These are phyloP conservation scores for Bondarzewia mesenterica DNA, from an alignment of 1,284 basidiomycete species.

Conservation along the genomic window DNA sequence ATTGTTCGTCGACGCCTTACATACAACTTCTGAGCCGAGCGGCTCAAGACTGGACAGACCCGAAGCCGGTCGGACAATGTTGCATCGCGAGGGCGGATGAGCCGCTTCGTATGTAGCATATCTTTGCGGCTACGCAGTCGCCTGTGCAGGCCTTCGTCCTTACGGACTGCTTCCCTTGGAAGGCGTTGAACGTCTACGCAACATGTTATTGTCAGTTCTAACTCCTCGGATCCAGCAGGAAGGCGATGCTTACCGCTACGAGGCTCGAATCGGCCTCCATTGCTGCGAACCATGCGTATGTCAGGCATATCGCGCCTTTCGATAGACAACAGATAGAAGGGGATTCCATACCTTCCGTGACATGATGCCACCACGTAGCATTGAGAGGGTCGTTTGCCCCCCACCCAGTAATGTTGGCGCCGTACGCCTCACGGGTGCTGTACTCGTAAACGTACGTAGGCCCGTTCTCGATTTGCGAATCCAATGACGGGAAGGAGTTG, in stretches of 20 bases:
- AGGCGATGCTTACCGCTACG: constrained; percentile 49
- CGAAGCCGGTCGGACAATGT: constrained; percentile 56
- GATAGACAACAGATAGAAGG: constrained; percentile 1
- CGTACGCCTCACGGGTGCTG: constrained; percentile 63
- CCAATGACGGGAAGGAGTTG: constrained; percentile 44
- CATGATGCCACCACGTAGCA: constrained; percentile 77
- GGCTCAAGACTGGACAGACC: constrained; percentile 47
- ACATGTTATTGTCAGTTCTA: no score
- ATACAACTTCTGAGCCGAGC: not conserved
- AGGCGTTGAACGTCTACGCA: constrained; percentile 53
- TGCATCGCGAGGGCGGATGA: constrained; percentile 48
- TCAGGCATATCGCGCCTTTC: no score
- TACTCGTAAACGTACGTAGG: constrained; percentile 69
- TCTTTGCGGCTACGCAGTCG: constrained; percentile 56
- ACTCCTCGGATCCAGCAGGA: no score
- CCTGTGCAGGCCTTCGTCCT: constrained; percentile 48
- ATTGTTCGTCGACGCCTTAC: no score
- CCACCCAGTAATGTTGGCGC: constrained; percentile 55
- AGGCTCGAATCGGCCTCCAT: constrained; percentile 57
- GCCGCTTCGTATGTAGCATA: constrained; percentile 77
- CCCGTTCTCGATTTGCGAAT: constrained; percentile 45
- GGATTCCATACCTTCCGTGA: constrained; percentile 56
- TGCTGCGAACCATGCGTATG: constrained; percentile 30
- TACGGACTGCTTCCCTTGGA: constrained; percentile 65
- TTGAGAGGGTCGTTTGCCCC: constrained; percentile 63